A percentile compares a stretch with the other conserved stretches of the same genome.
phyloP scores from a whole-genome alignment of 1,139 yeast species.

The Geotrichum macrosporum region DNA sequence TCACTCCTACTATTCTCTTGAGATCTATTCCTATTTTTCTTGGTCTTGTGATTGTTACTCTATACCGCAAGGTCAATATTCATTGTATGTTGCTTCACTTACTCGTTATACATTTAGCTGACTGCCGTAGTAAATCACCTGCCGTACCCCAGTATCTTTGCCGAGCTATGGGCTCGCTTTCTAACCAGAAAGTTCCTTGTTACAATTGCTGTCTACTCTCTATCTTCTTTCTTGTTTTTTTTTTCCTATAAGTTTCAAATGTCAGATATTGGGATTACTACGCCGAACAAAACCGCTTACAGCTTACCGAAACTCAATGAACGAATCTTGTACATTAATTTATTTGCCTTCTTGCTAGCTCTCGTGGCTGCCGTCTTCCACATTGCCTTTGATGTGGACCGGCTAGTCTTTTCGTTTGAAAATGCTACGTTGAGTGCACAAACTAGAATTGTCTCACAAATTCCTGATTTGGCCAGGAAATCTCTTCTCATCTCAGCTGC shows the following conservation, averaged over 20 bases:
- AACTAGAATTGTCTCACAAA: slow-evolving; percentile 33
- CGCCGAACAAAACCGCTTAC: slow-evolving; percentile 35
- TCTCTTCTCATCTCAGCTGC: slow-evolving; percentile 41
- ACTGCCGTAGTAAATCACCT: slow-evolving; percentile 13
- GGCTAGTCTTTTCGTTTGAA: slow-evolving; percentile 40
- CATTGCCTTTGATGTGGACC: slow-evolving; percentile 55
- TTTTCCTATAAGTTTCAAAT: slow-evolving; percentile 38
- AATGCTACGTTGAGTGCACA: slow-evolving; percentile 38
- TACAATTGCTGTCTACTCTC: slow-evolving; percentile 39
- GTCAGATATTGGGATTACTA: slow-evolving; percentile 26
- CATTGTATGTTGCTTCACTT: slow-evolving; percentile 22
- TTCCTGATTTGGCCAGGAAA: slow-evolving; percentile 41
- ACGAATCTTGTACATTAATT: slow-evolving; percentile 53
- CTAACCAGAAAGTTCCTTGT: slow-evolving; percentile 42
- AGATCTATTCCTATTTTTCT: slow-evolving; percentile 27
- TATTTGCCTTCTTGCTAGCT: slow-evolving; percentile 42
- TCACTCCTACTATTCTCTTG: slow-evolving; percentile 30
- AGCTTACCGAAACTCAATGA: slow-evolving; percentile 60
- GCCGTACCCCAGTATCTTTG: slow-evolving; percentile 24
- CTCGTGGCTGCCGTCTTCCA: slow-evolving; percentile 52
- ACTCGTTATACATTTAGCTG: neutral
- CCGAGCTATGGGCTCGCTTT: slow-evolving; percentile 44
- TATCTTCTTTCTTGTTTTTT: slow-evolving; percentile 42
- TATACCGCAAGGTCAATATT: slow-evolving; percentile 32
- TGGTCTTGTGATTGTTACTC: slow-evolving; percentile 29